Evolutionary conservation across 495 filamentous ascomycete genomes (phyloP).

Genomic region (Penicillium lividum): DNA sequence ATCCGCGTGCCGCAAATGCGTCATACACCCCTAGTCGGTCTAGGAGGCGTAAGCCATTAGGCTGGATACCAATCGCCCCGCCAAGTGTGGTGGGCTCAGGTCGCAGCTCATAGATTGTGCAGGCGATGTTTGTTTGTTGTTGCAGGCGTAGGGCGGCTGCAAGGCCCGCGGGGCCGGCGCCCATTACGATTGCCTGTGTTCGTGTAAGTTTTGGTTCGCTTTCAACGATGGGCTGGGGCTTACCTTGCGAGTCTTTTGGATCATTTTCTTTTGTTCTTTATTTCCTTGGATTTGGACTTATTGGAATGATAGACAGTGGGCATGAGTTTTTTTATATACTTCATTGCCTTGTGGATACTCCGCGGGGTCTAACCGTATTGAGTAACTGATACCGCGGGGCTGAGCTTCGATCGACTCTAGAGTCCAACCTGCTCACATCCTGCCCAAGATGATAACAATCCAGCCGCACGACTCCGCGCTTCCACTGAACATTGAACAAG

Average conservation of each 20-base stretch:
- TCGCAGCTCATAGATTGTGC: constrained; percentile 35
- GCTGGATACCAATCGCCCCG: constrained; percentile 46
- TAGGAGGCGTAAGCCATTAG: constrained; percentile 52
- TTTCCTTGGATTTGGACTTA: neutral
- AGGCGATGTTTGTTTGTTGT: constrained; percentile 27
- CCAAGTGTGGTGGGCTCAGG: constrained; percentile 42
- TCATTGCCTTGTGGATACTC: neutral
- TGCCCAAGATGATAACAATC: too few relatives aligned
- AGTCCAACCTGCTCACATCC: too few relatives aligned
- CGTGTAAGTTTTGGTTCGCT: neutral
- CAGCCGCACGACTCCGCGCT: too few relatives aligned
- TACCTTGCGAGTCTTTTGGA: neutral
- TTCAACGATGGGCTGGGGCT: neutral
- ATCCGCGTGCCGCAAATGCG: constrained; percentile 27
- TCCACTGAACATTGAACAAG: too few relatives aligned
- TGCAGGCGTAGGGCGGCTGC: constrained; percentile 32
- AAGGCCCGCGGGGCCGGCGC: constrained; percentile 50
- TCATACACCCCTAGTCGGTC: constrained; percentile 38
- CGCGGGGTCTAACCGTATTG: constrained; percentile 5
- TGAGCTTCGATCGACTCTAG: neutral
- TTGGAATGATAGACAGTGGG: too few relatives aligned
- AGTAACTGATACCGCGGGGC: constrained; percentile 7
- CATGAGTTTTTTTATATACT: neutral
- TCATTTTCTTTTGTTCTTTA: neutral
- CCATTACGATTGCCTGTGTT: constrained; percentile 50